These are phyloP conservation scores for Penicillium sp. DNA, from an alignment of 2,329 filamentous ascomycete genomes.

Conservation along the genomic window DNA sequence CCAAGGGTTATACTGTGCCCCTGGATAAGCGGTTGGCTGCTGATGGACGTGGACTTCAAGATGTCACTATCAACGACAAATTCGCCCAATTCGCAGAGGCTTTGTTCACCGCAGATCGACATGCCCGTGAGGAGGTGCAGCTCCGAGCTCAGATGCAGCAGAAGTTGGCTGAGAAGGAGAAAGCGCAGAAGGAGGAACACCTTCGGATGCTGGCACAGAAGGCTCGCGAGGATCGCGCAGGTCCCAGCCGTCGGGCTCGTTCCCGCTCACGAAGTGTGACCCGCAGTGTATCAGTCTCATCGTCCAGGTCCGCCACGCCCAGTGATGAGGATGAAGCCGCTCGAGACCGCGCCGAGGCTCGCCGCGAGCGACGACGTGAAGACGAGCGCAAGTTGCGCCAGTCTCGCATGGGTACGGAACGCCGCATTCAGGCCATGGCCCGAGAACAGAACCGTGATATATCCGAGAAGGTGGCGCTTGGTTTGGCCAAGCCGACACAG, in stretches of 20 bases:
- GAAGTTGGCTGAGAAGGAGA: conserved; percentile 92
- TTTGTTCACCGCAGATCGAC: conserved; percentile 87
- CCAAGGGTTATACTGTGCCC: conserved; percentile 94
- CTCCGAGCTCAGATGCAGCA: conserved; percentile 94
- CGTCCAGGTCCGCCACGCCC: conserved; percentile 46
- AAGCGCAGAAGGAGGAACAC: conserved; percentile 87
- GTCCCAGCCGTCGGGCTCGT: conserved; percentile 49
- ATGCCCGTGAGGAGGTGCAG: conserved; percentile 92
- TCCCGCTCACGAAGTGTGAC: conserved; percentile 48
- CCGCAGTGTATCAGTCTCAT: conserved; percentile 44
- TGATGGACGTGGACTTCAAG: conserved; percentile 85
- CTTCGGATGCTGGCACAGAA: conserved; percentile 84
- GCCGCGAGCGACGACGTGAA: conserved; percentile 73
- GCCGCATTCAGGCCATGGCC: conserved; percentile 86
- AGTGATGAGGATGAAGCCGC: conserved; percentile 65
- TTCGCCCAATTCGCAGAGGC: conserved; percentile 96
- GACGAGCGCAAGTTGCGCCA: conserved; percentile 87
- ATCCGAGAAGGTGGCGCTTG: conserved; percentile 91
- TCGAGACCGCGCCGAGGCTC: conserved; percentile 70
- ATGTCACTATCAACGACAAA: conserved; percentile 96
- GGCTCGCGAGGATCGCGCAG: conserved; percentile 74
- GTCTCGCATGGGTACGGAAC: conserved; percentile 91
- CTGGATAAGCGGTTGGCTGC: conserved; percentile 93
- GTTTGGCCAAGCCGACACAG: conserved; percentile 89
- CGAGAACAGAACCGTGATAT: conserved; percentile 96